Evolutionary conservation across 1,284 basidiomycete species (phyloP).

Genomic region (Psilocybe mexicana): DNA sequence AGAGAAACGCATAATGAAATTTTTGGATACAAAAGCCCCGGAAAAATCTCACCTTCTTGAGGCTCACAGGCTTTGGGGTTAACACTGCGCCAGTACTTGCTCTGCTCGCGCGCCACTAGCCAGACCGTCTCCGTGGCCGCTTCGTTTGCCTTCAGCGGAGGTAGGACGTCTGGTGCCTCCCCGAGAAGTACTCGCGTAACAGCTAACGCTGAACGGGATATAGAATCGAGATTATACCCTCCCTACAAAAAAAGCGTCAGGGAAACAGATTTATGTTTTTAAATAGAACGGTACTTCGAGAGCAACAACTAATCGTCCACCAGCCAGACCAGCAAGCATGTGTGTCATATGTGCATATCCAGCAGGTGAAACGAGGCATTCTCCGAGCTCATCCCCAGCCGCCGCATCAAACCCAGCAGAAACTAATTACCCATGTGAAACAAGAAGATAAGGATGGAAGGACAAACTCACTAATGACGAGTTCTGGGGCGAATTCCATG

Average conservation of each 20-base stretch:
- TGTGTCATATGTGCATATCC: conserved; percentile 99
- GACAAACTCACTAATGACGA: conserved; percentile 84
- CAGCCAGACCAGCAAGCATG: conserved; percentile 88
- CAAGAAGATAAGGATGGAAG: neutral
- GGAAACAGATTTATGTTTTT: neutral
- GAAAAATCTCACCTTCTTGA: conserved; percentile 54
- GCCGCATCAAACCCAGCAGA: conserved; percentile 99
- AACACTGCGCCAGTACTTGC: conserved; percentile 88
- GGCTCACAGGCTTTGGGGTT: conserved; percentile 80
- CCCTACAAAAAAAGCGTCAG: conserved; percentile 55
- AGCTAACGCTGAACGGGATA: conserved; percentile 84
- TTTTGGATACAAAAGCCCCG: neutral
- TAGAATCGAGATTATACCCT: conserved; percentile 92
- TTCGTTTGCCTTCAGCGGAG: conserved; percentile 71
- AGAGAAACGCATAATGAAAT: conserved; percentile 7
- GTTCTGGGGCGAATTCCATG: conserved; percentile 92
- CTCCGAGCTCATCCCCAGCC: conserved; percentile 87
- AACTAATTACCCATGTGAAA: conserved; percentile 49
- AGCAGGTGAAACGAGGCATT: conserved; percentile 88
- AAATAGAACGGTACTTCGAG: conserved; percentile 68
- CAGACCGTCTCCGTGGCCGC: conserved; percentile 85
- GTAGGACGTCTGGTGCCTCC: conserved; percentile 77
- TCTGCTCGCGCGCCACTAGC: conserved; percentile 84
- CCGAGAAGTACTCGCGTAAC: conserved; percentile 87
- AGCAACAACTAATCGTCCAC: conserved; percentile 88